These are phyloP conservation scores for Acanthochlamys bracteata DNA, from an alignment of 106 monocot species.

Conservation along the genomic window DNA sequence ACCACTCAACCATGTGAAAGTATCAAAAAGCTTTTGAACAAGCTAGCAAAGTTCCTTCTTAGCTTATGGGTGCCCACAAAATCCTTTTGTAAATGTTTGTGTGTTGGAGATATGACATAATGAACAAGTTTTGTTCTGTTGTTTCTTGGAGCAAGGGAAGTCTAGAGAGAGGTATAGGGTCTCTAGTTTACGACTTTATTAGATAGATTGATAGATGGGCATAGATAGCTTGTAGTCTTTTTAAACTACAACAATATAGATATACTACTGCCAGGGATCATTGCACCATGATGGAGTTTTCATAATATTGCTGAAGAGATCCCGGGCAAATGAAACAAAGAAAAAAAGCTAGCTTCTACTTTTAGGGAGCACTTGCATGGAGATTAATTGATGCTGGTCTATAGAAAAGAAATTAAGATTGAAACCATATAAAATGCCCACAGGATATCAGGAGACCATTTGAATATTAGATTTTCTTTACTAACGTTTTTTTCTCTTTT, in stretches of 20 bases:
- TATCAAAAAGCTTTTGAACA: no score
- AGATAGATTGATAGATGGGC: not conserved
- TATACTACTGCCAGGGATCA: slow-evolving; percentile 16
- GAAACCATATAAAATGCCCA: not conserved
- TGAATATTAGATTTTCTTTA: no score
- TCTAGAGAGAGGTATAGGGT: slow-evolving; percentile 3
- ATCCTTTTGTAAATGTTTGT: not conserved
- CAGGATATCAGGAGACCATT: not conserved
- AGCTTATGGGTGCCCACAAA: not conserved
- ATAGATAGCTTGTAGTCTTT: slow-evolving; percentile 3
- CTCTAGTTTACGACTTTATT: slow-evolving; percentile 15
- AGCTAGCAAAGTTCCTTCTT: not conserved
- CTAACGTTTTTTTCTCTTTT: no score
- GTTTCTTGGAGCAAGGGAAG: not conserved
- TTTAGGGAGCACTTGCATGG: slow-evolving; percentile 45
- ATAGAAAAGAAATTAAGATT: slow-evolving; percentile 5
- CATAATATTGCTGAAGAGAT: slow-evolving; percentile 16
- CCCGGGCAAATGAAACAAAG: slow-evolving; percentile 60
- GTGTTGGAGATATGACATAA: not conserved
- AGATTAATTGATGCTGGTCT: slow-evolving; percentile 6
- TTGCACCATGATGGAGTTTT: slow-evolving; percentile 49
- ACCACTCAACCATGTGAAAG: slow-evolving; percentile 36
- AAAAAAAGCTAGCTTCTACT: slow-evolving; percentile 23
- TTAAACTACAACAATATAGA: not conserved
- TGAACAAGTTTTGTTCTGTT: not conserved